A percentile compares a stretch with the other conserved stretches of the same genome.
Conservation (phyloP, 495 filamentous ascomycete species). For the Xylaria palmicola region DNA sequence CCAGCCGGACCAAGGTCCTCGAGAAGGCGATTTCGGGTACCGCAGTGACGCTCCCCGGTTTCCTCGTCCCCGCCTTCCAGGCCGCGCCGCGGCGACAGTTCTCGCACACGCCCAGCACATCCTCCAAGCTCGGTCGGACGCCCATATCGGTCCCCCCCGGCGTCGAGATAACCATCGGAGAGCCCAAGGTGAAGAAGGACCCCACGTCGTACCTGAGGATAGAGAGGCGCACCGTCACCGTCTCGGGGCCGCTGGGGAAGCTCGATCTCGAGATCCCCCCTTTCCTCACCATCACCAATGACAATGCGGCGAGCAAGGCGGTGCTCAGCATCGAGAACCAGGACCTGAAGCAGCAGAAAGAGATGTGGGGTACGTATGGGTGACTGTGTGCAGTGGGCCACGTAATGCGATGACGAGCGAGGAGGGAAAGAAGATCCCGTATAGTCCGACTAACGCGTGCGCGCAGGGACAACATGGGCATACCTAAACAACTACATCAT, state of each 20-base stretch:
- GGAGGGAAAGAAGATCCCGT: too few relatives aligned
- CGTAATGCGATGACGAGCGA: background rate
- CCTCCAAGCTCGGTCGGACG: slow-evolving; percentile 81
- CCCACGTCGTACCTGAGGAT: slow-evolving; percentile 52
- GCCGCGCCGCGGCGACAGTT: slow-evolving; percentile 59
- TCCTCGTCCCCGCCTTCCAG: slow-evolving; percentile 74
- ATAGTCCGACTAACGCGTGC: slow-evolving; percentile 4
- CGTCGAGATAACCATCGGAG: slow-evolving; percentile 68
- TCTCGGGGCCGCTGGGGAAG: slow-evolving; percentile 75
- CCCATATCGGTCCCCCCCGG: slow-evolving; percentile 81
- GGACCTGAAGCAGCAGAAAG: slow-evolving; percentile 69
- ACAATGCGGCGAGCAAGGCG: slow-evolving; percentile 58
- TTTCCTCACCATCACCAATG: slow-evolving; percentile 67
- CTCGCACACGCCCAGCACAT: slow-evolving; percentile 61
- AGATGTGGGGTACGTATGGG: slow-evolving; percentile 87
- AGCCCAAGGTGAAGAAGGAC: slow-evolving; percentile 54
- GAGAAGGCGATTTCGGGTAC: slow-evolving; percentile 35
- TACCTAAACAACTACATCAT: slow-evolving; percentile 87
- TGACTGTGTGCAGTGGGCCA: background rate
- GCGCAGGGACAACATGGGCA: slow-evolving; percentile 77
- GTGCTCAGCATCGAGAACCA: slow-evolving; percentile 65
- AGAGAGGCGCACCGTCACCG: slow-evolving; percentile 58
- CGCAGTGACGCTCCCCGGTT: slow-evolving; percentile 56
- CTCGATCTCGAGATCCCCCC: slow-evolving; percentile 69
- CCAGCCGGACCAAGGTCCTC: slow-evolving; percentile 44